Evolutionary conservation across 345 rosid species (phyloP).

Genomic region (Hibiscus mutabilis): DNA sequence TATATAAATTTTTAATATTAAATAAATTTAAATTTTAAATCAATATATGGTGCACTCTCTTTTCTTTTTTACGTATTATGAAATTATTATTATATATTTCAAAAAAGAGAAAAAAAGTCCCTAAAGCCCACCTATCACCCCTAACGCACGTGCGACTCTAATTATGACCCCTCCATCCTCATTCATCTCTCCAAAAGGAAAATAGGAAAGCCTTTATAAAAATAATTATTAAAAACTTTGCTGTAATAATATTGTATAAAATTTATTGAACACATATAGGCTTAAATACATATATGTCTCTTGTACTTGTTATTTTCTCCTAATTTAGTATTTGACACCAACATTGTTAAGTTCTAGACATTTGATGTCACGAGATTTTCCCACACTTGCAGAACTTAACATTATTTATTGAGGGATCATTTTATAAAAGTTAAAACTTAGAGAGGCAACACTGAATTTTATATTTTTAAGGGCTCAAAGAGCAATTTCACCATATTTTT

Average conservation of each 20-base stretch:
- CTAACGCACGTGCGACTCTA: constrained; percentile 54
- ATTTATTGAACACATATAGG: background rate
- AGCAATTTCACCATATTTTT: too few relatives aligned
- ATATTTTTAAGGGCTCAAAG: too few relatives aligned
- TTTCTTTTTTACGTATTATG: background rate
- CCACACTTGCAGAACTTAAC: too few relatives aligned
- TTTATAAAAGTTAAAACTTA: too few relatives aligned
- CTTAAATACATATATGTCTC: background rate
- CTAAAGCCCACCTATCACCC: background rate
- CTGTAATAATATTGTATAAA: background rate
- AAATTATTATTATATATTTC: background rate
- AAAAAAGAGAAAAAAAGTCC: background rate
- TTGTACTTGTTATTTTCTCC: too few relatives aligned
- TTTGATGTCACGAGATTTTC: too few relatives aligned
- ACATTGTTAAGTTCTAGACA: too few relatives aligned
- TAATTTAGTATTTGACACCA: too few relatives aligned
- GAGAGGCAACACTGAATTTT: too few relatives aligned
- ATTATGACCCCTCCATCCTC: constrained; percentile 43
- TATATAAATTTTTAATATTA: too few relatives aligned
- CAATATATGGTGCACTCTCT: too few relatives aligned
- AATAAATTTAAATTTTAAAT: background rate
- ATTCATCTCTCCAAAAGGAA: constrained; percentile 19
- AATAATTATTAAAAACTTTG: constrained; percentile 9
- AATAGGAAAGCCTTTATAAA: constrained; percentile 10
- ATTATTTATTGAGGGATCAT: too few relatives aligned